Conservation (phyloP, 306 rosid species). For the Comarum palustre region DNA sequence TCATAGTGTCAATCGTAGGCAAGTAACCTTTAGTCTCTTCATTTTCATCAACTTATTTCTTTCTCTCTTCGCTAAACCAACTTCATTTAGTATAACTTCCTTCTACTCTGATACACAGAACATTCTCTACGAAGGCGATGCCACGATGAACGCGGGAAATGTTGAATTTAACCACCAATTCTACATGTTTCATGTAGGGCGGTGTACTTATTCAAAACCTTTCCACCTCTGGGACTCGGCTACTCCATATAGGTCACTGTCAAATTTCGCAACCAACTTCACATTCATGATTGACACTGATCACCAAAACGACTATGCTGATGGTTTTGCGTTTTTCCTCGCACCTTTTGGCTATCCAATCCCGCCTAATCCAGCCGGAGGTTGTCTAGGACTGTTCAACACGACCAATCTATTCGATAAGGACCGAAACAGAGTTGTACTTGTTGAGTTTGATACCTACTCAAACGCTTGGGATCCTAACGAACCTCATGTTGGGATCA, state of each 20-base stretch:
- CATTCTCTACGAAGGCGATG: neutral
- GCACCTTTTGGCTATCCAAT: neutral
- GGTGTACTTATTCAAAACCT: neutral
- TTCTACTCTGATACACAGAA: neutral
- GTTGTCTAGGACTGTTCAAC: constrained; percentile 11
- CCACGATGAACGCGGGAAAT: neutral
- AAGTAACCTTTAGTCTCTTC: neutral
- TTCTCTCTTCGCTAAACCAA: neutral
- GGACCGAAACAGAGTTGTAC: constrained; percentile 17
- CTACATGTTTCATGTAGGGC: neutral
- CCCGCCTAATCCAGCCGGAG: constrained; percentile 19
- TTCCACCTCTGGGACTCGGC: constrained; percentile 25
- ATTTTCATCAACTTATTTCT: neutral
- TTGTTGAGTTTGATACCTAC: constrained; percentile 31
- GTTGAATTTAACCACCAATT: neutral
- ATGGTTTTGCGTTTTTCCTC: constrained; percentile 25
- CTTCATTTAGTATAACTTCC: neutral
- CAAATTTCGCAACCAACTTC: constrained; percentile 22
- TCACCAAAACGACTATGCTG: neutral
- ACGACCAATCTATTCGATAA: neutral
- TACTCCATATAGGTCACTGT: neutral
- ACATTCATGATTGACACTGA: constrained; percentile 13
- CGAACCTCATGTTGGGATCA: constrained; percentile 22
- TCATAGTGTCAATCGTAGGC: too few species aligned
- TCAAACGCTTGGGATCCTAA: neutral